Base-by-base conservation (phyloP, 2,329 filamentous ascomycete genomes). In the Exophiala spinifera region DNA sequence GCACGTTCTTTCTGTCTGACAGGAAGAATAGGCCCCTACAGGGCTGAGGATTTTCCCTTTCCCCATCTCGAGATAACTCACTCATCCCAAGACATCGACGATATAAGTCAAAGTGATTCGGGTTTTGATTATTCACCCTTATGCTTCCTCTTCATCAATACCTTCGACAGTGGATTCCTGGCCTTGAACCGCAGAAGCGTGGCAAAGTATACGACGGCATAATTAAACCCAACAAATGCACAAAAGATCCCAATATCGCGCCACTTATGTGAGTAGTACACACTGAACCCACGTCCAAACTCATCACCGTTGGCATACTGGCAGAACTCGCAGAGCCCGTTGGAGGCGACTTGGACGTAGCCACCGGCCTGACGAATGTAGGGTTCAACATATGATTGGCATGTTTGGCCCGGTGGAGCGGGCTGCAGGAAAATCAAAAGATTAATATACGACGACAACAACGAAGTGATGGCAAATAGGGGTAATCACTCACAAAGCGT, bases 221-320 rank as follows among this genome's bases (percentile, higher is more conserved):
- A 61, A 48, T 95, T 95, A 66, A 85, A 89, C 14, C 73, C 87
- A 49, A 94, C 79, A 66, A 91, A 95, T 1, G 84, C 86, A 36
- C 80, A 63, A 62, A 86, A 86, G 58, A 95, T 94, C 1, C 89
- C 91, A 53, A 94, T 61, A 62, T 96, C 89, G 51, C 90, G 81
- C 90, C 90, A 95, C 14, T 89, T 76, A 25, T 87, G 73, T 19
- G 61, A 66, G 66, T 86, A 88, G 54, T 74, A 66, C 49, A 80
- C 77, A 42, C 74, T 72, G 42, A 83, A 76, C 0, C 60, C 53
- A 0, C 73, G 62, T 34, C 74, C 64, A 49, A 75, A 76, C 46
- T 75, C 67, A 61, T 74, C 69, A 4, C 69, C 69, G 52, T 64
- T 70, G 19, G 61, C 61, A 15, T 72, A 57, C 43, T 69, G 65